phyloP scores from a whole-genome alignment of 1,139 yeast species.

The Pichiaceae sp. region DNA sequence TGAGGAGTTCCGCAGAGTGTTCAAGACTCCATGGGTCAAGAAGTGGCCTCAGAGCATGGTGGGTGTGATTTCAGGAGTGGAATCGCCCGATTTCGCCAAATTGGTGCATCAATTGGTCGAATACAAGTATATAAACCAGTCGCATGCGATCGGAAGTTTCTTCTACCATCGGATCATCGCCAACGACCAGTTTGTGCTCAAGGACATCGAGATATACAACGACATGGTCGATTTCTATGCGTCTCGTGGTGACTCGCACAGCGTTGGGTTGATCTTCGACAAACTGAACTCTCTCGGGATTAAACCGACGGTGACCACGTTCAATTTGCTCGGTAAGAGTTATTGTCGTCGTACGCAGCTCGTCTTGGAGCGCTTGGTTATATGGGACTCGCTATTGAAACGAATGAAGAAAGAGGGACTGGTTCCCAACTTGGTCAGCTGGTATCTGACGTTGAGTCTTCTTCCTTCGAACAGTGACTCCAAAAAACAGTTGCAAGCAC shows the following conservation, averaged over 20 bases:
- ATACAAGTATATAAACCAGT: conserved; percentile 11
- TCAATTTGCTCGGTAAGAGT: conserved; percentile 15
- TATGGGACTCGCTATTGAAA: conserved; percentile 9
- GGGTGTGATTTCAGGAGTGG: background rate
- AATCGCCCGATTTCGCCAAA: conserved; percentile 5
- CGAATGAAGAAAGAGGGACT: conserved; percentile 11
- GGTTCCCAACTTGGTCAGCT: conserved; percentile 13
- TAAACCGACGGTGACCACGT: conserved; percentile 17
- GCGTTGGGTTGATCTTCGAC: conserved; percentile 10
- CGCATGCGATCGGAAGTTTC: conserved; percentile 7
- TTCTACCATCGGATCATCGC: conserved; percentile 6
- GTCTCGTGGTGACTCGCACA: conserved; percentile 9
- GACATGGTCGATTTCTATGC: conserved; percentile 14
- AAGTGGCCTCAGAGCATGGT: background rate
- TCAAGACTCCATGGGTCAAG: conserved; percentile 8
- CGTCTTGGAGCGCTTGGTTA: conserved; percentile 9
- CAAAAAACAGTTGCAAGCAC: conserved; percentile 7
- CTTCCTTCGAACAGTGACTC: conserved; percentile 8
- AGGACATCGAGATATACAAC: conserved; percentile 11
- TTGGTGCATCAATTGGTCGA: conserved; percentile 11
- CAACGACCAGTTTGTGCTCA: conserved; percentile 3
- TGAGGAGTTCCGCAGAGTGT: conserved; percentile 3
- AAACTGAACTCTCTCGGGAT: conserved; percentile 13
- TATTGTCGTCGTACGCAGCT: conserved; percentile 5
- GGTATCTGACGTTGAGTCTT: conserved; percentile 14